Conservation (phyloP, 345 rosid species). For the Euphorbia tirucalli region DNA sequence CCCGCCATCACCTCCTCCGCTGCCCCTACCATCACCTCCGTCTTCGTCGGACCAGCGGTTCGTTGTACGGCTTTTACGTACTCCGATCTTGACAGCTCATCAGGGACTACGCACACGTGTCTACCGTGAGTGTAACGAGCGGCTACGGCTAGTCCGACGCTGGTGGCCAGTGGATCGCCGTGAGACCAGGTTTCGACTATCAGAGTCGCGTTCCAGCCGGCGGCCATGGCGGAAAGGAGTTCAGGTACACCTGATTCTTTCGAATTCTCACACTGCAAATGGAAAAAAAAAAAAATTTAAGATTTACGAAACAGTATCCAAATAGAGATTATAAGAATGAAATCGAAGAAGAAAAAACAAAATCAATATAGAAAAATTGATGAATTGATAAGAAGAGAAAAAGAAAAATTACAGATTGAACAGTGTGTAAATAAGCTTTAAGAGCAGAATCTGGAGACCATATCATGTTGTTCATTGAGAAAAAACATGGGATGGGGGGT, state of each 20-base stretch:
- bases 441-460: constrained; percentile 88
- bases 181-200: constrained; percentile 74
- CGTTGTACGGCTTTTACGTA: constrained; percentile 43
- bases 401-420: constrained; percentile 44
- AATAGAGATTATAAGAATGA: no score
- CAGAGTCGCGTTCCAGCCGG: constrained; percentile 78
- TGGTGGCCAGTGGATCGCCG: constrained; percentile 59
- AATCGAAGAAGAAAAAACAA: background rate
- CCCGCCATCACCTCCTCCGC: constrained; percentile 52
- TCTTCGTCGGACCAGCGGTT: constrained; percentile 25
- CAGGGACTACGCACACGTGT: constrained; percentile 79
- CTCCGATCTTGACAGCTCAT: constrained; percentile 58
- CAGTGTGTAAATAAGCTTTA: constrained; percentile 67
- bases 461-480: constrained; percentile 64
- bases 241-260: constrained; percentile 67
- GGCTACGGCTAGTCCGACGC: constrained; percentile 74
- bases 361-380: background rate
- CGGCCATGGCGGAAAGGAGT: constrained; percentile 82
- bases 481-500: background rate
- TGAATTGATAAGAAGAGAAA: background rate
- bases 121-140: constrained; percentile 65
- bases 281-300: background rate
- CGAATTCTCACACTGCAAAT: constrained; percentile 44
- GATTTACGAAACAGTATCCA: background rate
- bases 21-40: constrained; percentile 51